phyloP scores from a whole-genome alignment of 345 rosid species.

The Syzygium oleosum region DNA sequence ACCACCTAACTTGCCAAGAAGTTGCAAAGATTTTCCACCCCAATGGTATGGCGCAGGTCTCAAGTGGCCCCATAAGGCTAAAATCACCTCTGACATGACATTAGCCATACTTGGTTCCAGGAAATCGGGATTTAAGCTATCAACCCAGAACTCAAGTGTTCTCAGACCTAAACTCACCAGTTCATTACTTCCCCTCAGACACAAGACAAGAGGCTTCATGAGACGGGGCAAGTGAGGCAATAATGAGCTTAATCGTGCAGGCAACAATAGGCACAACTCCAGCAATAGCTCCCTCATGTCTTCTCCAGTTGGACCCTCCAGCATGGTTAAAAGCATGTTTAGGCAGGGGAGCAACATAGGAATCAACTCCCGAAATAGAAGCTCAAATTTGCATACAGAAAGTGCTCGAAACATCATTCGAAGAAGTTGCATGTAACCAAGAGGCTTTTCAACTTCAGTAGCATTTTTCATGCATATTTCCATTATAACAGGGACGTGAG shows the following conservation, averaged over 20 bases:
- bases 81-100: constrained; percentile 95
- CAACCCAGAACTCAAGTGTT: constrained; percentile 99
- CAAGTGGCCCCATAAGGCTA: constrained; percentile 95
- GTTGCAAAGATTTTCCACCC: constrained; percentile 91
- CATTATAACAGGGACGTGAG: constrained; percentile 93
- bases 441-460: constrained; percentile 90
- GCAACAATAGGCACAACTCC: constrained; percentile 89
- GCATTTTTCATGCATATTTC: constrained; percentile 96
- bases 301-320: constrained; percentile 94
- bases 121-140: constrained; percentile 96
- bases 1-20: constrained; percentile 98
- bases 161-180: constrained; percentile 84
- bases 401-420: constrained; percentile 88
- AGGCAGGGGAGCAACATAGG: constrained; percentile 88
- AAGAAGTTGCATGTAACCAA: constrained; percentile 91
- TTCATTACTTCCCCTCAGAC: constrained; percentile 84
- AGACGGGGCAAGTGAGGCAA: constrained; percentile 87
- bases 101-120: constrained; percentile 97
- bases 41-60: constrained; percentile 91
- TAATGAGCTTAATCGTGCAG: constrained; percentile 96
- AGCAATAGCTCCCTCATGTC: constrained; percentile 88
- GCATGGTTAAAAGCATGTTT: constrained; percentile 86
- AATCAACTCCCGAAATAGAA: constrained; percentile 79
- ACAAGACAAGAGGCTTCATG: constrained; percentile 90
- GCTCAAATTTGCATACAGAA: constrained; percentile 87